These are phyloP conservation scores for Populus pruinosa DNA, from an alignment of 345 rosid genomes.

Conservation along the genomic window DNA sequence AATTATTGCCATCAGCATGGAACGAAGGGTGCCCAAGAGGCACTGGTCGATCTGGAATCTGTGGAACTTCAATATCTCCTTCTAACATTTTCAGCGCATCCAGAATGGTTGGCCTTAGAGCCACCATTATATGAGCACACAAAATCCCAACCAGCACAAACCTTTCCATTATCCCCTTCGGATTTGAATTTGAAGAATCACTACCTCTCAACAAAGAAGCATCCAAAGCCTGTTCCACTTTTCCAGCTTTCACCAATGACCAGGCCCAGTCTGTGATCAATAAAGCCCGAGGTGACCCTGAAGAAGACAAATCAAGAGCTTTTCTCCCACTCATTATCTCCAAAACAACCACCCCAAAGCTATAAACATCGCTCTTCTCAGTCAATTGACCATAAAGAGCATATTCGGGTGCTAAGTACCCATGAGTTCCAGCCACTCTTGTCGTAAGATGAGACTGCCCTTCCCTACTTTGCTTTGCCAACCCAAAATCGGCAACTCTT, in stretches of 20 bases:
- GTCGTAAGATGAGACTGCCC: slow-evolving; percentile 95
- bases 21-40: slow-evolving; percentile 55
- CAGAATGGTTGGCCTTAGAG: slow-evolving; percentile 71
- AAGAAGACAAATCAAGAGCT: slow-evolving; percentile 70
- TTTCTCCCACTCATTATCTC: slow-evolving; percentile 89
- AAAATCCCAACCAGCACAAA: slow-evolving; percentile 75
- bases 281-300: slow-evolving; percentile 53
- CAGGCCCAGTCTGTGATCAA: slow-evolving; percentile 94
- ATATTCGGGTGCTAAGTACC: slow-evolving; percentile 90
- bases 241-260: slow-evolving; percentile 75
- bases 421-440: slow-evolving; percentile 94
- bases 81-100: slow-evolving; percentile 90
- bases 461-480: slow-evolving; percentile 79
- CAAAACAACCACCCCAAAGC: slow-evolving; percentile 83
- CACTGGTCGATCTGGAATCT: slow-evolving; percentile 71
- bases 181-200: slow-evolving; percentile 49
- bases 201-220: slow-evolving; percentile 38
- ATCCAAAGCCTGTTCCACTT: slow-evolving; percentile 57
- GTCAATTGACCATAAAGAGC: slow-evolving; percentile 89
- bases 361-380: slow-evolving; percentile 88
- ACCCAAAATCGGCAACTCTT: slow-evolving; percentile 88
- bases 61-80: slow-evolving; percentile 83
- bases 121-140: slow-evolving; percentile 94
- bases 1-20: slow-evolving; percentile 28
- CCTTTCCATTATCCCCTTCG: slow-evolving; percentile 77